These are phyloP conservation scores for Peronospora tabacina DNA, from an alignment of 352 stramenopile genomes.

Conservation along the genomic window DNA sequence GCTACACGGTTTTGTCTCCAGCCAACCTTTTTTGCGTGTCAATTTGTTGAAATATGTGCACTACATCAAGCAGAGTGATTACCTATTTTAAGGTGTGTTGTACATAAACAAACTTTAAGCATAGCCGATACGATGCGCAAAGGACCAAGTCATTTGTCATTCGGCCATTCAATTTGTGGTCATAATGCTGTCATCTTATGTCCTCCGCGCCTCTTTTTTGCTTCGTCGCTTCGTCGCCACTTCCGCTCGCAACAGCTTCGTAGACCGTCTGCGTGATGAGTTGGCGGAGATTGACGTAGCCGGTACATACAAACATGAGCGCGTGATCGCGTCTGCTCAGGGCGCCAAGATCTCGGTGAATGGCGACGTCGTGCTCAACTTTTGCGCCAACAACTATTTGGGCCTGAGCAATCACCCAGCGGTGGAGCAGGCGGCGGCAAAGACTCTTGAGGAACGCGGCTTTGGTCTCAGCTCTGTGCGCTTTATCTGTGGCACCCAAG, in stretches of 20 bases:
- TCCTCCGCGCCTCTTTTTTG: conserved; percentile 6
- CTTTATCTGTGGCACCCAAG: conserved; percentile 92
- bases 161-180: conserved; percentile 1
- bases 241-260: conserved; percentile 49
- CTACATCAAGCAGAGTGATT: background rate
- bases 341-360: conserved; percentile 71
- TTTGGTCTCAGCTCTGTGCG: conserved; percentile 89
- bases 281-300: conserved; percentile 61
- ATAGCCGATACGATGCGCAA: conserved; percentile 1
- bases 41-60: conserved; percentile 1
- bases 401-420: conserved; percentile 85
- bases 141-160: background rate
- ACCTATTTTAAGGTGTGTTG: background rate
- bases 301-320: conserved; percentile 84
- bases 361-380: conserved; percentile 82
- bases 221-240: conserved; percentile 26
- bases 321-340: conserved; percentile 87
- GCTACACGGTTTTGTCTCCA: conserved; percentile 12
- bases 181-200: conserved; percentile 16
- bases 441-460: conserved; percentile 76
- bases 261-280: conserved; percentile 69
- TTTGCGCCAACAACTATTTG: conserved; percentile 94
- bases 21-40: conserved; percentile 17
- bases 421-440: conserved; percentile 78
- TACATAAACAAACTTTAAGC: background rate